Conservation (phyloP, 1,139 yeast species). For the Debaryomycetaceae sp. region DNA sequence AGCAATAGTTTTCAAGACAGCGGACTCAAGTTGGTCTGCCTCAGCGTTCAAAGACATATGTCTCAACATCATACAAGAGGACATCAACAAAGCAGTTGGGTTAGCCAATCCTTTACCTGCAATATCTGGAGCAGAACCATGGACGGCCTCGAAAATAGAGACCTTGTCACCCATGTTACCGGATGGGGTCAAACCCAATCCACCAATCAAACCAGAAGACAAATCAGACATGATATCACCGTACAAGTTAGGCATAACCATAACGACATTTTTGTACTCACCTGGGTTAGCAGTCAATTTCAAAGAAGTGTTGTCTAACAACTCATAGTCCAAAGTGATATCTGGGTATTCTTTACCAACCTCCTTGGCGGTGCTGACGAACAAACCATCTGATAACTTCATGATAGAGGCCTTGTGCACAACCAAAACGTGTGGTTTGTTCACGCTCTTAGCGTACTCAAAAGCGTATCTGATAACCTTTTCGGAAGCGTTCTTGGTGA, state of each 20-base stretch:
- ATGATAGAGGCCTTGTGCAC: constrained; percentile 98
- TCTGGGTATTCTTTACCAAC: constrained; percentile 91
- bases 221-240: constrained; percentile 98
- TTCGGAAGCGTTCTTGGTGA: constrained; percentile 94
- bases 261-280: constrained; percentile 74
- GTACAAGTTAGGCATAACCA: constrained; percentile 99
- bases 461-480: constrained; percentile 95
- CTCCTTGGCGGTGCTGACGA: constrained; percentile 87
- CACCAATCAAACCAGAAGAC: constrained; percentile 96
- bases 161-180: constrained; percentile 99
- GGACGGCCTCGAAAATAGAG: constrained; percentile 97
- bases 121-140: constrained; percentile 98
- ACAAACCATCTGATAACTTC: constrained; percentile 97
- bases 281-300: constrained; percentile 86
- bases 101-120: constrained; percentile 98
- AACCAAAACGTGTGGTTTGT: constrained; percentile 85
- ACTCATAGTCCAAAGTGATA: constrained; percentile 75
- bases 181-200: constrained; percentile 96
- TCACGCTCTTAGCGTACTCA: constrained; percentile 88
- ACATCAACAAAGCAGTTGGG: constrained; percentile 94
- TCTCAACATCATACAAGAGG: constrained; percentile 98
- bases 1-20: constrained; percentile 90
- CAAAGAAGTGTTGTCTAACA: constrained; percentile 93
- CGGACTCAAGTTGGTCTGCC: constrained; percentile 82
- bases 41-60: constrained; percentile 85